phyloP scores from a whole-genome alignment of 176 grass and related monocot species.

The Otatea glauca region DNA sequence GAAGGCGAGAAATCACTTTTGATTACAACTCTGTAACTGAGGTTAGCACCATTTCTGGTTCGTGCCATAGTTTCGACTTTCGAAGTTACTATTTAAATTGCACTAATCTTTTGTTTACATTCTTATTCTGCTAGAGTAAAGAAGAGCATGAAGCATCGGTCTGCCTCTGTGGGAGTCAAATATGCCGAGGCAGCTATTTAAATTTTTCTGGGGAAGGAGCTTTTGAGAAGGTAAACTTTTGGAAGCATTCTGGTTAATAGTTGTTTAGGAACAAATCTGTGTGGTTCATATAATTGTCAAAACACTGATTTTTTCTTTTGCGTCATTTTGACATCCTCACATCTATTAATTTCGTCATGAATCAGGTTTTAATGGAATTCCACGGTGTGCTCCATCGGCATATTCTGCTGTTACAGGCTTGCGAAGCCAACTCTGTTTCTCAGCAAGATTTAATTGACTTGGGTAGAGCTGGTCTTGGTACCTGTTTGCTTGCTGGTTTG shows the following conservation, averaged over 20 bases:
- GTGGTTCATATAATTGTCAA: conserved; percentile 21
- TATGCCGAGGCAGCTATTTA: conserved; percentile 97
- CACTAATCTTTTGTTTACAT: conserved; percentile 38
- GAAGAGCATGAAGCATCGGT: conserved; percentile 97
- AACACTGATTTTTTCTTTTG: conserved; percentile 26
- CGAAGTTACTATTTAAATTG: conserved; percentile 40
- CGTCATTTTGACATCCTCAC: conserved; percentile 20
- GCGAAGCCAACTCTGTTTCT: conserved; percentile 82
- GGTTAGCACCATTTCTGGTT: conserved; percentile 54
- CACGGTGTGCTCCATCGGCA: conserved; percentile 89
- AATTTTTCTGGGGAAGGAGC: conserved; percentile 95
- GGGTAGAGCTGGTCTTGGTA: conserved; percentile 93
- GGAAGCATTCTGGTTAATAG: conserved; percentile 16
- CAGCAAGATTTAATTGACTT: conserved; percentile 95
- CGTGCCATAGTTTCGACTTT: neutral
- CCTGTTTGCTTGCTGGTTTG: conserved; percentile 93
- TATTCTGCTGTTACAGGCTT: conserved; percentile 90
- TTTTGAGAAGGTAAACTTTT: conserved; percentile 84
- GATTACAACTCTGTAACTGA: conserved; percentile 99
- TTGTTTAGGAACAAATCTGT: conserved; percentile 28
- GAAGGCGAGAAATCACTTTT: conserved; percentile 98
- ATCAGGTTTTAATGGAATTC: conserved; percentile 90
- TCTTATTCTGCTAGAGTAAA: conserved; percentile 76
- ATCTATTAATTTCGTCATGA: conserved; percentile 24
- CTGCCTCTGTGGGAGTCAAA: conserved; percentile 96